Percentiles rank a stretch among this genome's conserved stretches.
These are phyloP conservation scores for Neurospora intermedia DNA, from an alignment of 495 filamentous ascomycete genomes.

Conservation along the genomic window DNA sequence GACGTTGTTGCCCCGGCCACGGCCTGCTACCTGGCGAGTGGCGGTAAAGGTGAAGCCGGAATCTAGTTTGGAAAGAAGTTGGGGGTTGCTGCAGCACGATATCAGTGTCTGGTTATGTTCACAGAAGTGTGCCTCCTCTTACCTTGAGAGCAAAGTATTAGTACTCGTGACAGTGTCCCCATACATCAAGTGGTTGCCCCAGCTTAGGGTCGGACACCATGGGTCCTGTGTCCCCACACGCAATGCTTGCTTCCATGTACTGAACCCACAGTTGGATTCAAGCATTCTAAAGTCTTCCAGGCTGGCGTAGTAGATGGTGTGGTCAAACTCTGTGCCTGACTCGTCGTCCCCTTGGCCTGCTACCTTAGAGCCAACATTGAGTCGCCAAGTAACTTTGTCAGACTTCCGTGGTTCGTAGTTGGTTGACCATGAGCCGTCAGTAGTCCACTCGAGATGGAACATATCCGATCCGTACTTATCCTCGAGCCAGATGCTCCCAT, in stretches of 20 bases:
- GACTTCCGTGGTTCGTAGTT: neutral
- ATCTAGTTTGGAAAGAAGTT: constrained; percentile 64
- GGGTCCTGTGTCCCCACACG: constrained; percentile 11
- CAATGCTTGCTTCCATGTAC: neutral
- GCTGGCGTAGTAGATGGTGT: constrained; percentile 66
- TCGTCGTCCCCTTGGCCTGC: neutral
- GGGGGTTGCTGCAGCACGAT: constrained; percentile 51
- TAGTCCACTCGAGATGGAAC: neutral
- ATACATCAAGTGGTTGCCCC: constrained; percentile 74
- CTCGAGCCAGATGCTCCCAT: neutral
- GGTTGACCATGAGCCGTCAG: neutral
- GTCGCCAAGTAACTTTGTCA: neutral
- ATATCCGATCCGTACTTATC: neutral
- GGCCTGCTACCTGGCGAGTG: constrained; percentile 84
- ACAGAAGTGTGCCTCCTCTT: constrained; percentile 9
- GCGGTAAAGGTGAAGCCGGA: constrained; percentile 81
- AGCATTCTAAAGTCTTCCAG: constrained; percentile 48
- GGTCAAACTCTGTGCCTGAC: constrained; percentile 52
- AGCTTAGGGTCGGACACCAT: constrained; percentile 42
- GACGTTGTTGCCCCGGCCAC: constrained; percentile 83
- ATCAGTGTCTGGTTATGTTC: neutral
- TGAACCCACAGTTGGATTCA: neutral
- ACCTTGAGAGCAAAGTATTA: constrained; percentile 92
- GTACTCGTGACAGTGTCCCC: constrained; percentile 92
- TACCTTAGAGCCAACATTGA: neutral